These are phyloP conservation scores for Rhynchospora pubera DNA, from an alignment of 176 grass and related monocot genomes.

Conservation along the genomic window DNA sequence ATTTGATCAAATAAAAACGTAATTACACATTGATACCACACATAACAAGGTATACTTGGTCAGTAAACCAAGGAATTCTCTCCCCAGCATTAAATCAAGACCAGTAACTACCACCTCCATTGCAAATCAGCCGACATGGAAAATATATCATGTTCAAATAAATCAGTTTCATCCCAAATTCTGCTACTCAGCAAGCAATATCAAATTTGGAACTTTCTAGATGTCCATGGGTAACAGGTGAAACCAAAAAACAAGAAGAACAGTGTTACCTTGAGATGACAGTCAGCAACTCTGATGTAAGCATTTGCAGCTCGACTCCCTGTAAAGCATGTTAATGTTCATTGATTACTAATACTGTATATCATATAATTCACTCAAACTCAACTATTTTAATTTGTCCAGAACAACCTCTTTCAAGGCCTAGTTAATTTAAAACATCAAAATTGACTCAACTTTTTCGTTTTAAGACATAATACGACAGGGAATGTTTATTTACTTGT, in stretches of 20 bases:
- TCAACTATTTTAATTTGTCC: slow-evolving; percentile 4
- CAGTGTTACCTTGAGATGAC: slow-evolving; percentile 61
- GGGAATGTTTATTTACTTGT: neutral
- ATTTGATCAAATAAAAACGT: neutral
- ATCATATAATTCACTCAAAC: neutral
- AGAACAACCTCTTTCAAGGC: neutral
- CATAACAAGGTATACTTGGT: too few species aligned
- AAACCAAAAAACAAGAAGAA: slow-evolving; percentile 17
- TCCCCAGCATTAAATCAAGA: neutral
- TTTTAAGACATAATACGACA: neutral
- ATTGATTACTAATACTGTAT: neutral
- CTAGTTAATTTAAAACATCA: neutral
- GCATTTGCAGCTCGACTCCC: slow-evolving; percentile 80
- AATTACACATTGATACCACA: neutral
- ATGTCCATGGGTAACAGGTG: slow-evolving; percentile 6
- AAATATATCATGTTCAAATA: neutral
- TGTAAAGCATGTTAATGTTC: slow-evolving; percentile 31
- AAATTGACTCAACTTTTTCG: neutral
- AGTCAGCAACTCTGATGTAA: slow-evolving; percentile 76
- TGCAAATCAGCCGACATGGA: neutral
- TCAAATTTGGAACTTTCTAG: slow-evolving; percentile 11
- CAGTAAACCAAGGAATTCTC: neutral
- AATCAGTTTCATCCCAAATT: neutral
- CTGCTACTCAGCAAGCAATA: neutral
- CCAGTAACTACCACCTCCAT: neutral